A percentile compares a stretch with the other conserved stretches of the same genome.
These are phyloP conservation scores for Acanthamoeba sp. DNA, from an alignment of 208 protist species.

Conservation along the genomic window DNA sequence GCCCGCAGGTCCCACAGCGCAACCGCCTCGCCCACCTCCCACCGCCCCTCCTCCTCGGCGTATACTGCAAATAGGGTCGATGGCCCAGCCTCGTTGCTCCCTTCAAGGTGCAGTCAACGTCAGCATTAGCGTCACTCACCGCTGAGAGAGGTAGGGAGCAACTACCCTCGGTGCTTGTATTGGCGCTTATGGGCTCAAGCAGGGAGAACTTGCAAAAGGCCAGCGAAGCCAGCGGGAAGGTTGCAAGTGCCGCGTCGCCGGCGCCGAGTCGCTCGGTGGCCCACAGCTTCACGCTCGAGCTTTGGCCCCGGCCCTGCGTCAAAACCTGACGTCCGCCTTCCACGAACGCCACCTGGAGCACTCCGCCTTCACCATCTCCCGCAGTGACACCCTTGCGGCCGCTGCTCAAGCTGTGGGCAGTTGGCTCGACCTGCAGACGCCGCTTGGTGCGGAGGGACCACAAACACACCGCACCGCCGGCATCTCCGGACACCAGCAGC, in stretches of 20 bases:
- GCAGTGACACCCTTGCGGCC: not conserved
- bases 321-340: not conserved
- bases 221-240: not conserved
- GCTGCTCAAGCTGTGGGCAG: not conserved
- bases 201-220: not conserved
- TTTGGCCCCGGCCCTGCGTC: not conserved
- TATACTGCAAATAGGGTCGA: not conserved
- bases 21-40: not conserved
- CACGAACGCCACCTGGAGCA: not conserved
- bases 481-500: not conserved
- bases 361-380: not conserved
- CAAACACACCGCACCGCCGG: not conserved
- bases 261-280: not conserved
- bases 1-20: not conserved
- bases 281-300: constrained; percentile 7
- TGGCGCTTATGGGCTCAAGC: not conserved
- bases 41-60: not conserved
- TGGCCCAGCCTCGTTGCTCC: not conserved
- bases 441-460: constrained; percentile 4
- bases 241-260: not conserved
- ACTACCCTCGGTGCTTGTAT: not conserved
- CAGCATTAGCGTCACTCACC: no score
- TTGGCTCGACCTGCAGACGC: not conserved
- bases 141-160: no score
- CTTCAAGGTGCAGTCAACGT: not conserved